Conservation (phyloP, 441 rosid genomes). For the Populus hybrid region DNA sequence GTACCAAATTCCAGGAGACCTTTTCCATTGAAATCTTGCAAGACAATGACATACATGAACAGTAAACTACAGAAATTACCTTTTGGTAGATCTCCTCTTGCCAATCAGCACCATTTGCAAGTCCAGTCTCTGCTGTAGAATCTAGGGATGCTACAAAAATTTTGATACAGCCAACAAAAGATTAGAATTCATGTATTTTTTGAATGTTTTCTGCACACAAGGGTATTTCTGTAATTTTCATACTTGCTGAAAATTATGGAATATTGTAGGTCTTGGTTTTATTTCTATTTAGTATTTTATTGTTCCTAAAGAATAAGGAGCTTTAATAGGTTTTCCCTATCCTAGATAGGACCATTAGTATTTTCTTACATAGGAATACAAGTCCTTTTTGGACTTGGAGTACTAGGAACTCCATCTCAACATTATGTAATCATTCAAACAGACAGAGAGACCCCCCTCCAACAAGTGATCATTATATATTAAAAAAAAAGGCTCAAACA, state of each 20-base stretch:
- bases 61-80: slow-evolving; percentile 29
- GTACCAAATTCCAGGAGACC: too few relatives aligned
- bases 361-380: background rate
- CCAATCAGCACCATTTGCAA: slow-evolving; percentile 71
- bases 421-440: background rate
- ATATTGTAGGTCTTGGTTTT: background rate
- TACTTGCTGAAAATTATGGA: background rate
- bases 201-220: background rate
- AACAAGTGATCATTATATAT: too few relatives aligned
- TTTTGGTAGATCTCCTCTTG: slow-evolving; percentile 39
- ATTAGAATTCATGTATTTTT: background rate
- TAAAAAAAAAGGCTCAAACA: too few relatives aligned
- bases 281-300: background rate
- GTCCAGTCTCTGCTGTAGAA: slow-evolving; percentile 73
- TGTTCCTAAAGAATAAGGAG: background rate
- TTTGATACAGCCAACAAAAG: background rate
- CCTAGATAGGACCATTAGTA: background rate
- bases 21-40: background rate
- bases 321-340: too few relatives aligned
- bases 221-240: background rate
- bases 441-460: too few relatives aligned
- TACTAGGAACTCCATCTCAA: background rate
- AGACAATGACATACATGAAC: background rate
- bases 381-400: background rate
- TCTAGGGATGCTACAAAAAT: slow-evolving; percentile 66